Evolutionary conservation across 495 filamentous ascomycete species (phyloP), one percentile per base, ranked within the genome.

Genomic region (Pyrenula aspistea): DNA sequence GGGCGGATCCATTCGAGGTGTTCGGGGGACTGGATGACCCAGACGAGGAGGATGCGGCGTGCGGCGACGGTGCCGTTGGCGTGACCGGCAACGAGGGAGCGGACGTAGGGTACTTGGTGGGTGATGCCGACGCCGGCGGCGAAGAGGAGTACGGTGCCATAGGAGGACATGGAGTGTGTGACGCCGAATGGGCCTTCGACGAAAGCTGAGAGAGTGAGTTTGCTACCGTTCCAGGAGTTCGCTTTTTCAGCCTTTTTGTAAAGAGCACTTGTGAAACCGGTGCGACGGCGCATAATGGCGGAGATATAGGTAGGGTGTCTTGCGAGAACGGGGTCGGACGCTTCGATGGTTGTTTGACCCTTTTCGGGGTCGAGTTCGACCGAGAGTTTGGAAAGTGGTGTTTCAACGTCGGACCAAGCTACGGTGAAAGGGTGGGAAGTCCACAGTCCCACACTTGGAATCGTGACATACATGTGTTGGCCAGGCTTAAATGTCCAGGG

Each of bases 91-190:
- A 96, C 80, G 10, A 97, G 76, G 53, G 89, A 85, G 24, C 84
- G 86, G 31, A 96, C 74, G 65, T 90, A 91, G n/a, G 88, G 87
- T 22, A 97, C 81, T 67, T 93, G 88, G 67, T 96, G 91, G 0
- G 93, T 95, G 71, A 98, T 96, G 55, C 93, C 93, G 11, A 91
- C 86, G 56, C 92, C 89, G 58, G 90, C 93, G 51, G 91, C 90
- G 63, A 96, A 89, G 59, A 98, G 83, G 56, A 98, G 78, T 47
- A 84, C 82, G 48, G 91, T 90, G 51, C 93, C 91, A 71, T 96
- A 97, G 19, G 88, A 94, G 70, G 89, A 81, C 61, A 96, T 84
- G 49, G 79, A 80, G 65, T 94, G 85, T 65, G 86, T 80, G 54
- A 83, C 87, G 12, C 85, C 86, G 65, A 97, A 97, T 2, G 93